phyloP scores from a whole-genome alignment of 2,329 filamentous ascomycete species.

The Trichoderma koningiopsis region DNA sequence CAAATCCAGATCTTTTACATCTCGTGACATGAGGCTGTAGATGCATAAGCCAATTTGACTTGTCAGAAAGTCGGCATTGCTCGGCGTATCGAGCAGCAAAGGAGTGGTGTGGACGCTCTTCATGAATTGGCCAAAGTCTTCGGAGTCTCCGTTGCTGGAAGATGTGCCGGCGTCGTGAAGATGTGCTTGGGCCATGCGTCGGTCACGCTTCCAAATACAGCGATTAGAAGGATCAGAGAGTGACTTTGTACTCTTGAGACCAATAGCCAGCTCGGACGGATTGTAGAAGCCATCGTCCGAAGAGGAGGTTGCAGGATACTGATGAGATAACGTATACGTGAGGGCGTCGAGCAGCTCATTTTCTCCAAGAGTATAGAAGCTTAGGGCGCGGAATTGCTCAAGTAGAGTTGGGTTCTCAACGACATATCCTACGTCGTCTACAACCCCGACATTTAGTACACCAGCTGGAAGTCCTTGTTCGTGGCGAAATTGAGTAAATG shows the following conservation, averaged over 20 bases:
- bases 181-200: conserved; percentile 23
- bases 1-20: conserved; percentile 24
- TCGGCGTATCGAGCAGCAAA: conserved; percentile 13
- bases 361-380: conserved; percentile 25
- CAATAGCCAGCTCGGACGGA: conserved; percentile 18
- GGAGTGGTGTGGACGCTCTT: conserved; percentile 17
- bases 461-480: conserved; percentile 40
- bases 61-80: conserved; percentile 9
- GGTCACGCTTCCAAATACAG: conserved; percentile 25
- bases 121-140: conserved; percentile 26
- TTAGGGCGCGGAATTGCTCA: conserved; percentile 24
- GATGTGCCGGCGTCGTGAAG: background rate
- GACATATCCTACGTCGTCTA: conserved; percentile 45
- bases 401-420: conserved; percentile 22
- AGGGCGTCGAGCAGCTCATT: conserved; percentile 22
- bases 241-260: conserved; percentile 24
- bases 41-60: conserved; percentile 25
- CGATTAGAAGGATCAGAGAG: conserved; percentile 25
- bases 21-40: conserved; percentile 24
- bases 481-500: conserved; percentile 42
- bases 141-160: conserved; percentile 8
- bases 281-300: conserved; percentile 6
- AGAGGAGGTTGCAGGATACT: conserved; percentile 1
- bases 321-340: conserved; percentile 17
- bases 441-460: conserved; percentile 41